Evolutionary conservation across 768 basidiomycete genomes (phyloP).

Genomic region (Asterophora parasitica): DNA sequence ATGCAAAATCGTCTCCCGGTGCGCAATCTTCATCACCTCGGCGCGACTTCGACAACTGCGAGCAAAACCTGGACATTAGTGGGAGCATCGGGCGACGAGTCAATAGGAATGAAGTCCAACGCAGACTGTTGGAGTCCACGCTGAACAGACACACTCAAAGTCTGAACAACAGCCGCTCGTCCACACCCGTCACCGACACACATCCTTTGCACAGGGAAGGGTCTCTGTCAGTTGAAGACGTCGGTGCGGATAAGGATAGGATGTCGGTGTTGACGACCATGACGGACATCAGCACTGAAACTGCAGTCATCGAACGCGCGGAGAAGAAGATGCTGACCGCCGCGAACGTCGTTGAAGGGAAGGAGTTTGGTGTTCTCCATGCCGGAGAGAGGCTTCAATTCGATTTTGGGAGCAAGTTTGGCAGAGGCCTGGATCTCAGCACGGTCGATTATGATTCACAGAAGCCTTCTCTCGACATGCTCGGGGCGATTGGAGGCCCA

Average conservation of each 20-base stretch:
- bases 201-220: background rate
- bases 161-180: slow-evolving; percentile 18
- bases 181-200: background rate
- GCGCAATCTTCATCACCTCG: slow-evolving; percentile 6
- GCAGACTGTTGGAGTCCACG: slow-evolving; percentile 33
- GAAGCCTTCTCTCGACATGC: slow-evolving; percentile 3
- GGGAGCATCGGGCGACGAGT: slow-evolving; percentile 30
- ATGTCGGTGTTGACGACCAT: slow-evolving; percentile 35
- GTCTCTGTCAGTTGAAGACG: slow-evolving; percentile 8
- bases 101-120: slow-evolving; percentile 49
- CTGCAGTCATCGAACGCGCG: slow-evolving; percentile 44
- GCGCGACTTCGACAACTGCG: background rate
- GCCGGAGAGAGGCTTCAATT: slow-evolving; percentile 29
- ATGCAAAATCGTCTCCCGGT: slow-evolving; percentile 11
- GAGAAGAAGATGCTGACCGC: slow-evolving; percentile 34
- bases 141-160: slow-evolving; percentile 32
- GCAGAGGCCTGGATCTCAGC: slow-evolving; percentile 32
- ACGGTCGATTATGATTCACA: slow-evolving; percentile 10
- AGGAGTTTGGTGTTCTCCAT: slow-evolving; percentile 29
- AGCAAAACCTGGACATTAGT: background rate
- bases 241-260: slow-evolving; percentile 28
- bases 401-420: slow-evolving; percentile 48
- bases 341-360: slow-evolving; percentile 17
- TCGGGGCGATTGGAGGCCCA: background rate
- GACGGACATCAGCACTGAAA: slow-evolving; percentile 44